phyloP scores from a whole-genome alignment of 257 asterid genomes.

The Parsonsia alboflavescens region DNA sequence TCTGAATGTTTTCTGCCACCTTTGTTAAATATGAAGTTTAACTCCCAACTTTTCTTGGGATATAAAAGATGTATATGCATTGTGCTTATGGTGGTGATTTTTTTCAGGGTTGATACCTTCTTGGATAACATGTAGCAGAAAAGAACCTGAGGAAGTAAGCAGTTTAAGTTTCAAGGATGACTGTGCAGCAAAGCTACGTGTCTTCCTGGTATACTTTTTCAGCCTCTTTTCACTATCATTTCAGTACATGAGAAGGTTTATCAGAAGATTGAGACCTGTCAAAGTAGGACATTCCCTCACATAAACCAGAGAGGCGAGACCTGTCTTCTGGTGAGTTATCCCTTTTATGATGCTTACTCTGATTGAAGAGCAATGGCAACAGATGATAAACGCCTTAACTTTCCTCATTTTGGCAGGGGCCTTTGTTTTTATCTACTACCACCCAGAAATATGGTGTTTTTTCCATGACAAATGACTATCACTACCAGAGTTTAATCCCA shows the following conservation, averaged over 20 bases:
- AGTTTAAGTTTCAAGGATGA: constrained; percentile 40
- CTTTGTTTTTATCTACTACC: background rate
- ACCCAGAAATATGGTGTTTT: constrained; percentile 4
- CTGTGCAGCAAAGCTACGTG: constrained; percentile 45
- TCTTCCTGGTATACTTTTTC: constrained; percentile 43
- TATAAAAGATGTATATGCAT: background rate
- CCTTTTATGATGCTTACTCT: background rate
- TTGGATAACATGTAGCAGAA: constrained; percentile 34
- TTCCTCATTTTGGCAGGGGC: constrained; percentile 29
- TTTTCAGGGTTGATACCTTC: constrained; percentile 42
- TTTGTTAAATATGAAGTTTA: background rate
- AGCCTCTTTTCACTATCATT: constrained; percentile 51
- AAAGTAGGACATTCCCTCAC: constrained; percentile 64
- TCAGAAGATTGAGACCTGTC: constrained; percentile 53
- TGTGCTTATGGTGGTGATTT: background rate
- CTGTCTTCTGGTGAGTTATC: constrained; percentile 33
- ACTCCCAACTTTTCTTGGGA: background rate
- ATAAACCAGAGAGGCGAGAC: constrained; percentile 32
- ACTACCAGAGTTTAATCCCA: background rate
- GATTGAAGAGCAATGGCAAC: background rate
- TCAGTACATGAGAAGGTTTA: constrained; percentile 46
- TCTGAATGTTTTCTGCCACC: background rate
- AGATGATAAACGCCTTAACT: background rate
- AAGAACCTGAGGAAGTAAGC: constrained; percentile 25
- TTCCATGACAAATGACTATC: background rate